phyloP scores from a whole-genome alignment of 257 asterid species.

The Henckelia pumila region DNA sequence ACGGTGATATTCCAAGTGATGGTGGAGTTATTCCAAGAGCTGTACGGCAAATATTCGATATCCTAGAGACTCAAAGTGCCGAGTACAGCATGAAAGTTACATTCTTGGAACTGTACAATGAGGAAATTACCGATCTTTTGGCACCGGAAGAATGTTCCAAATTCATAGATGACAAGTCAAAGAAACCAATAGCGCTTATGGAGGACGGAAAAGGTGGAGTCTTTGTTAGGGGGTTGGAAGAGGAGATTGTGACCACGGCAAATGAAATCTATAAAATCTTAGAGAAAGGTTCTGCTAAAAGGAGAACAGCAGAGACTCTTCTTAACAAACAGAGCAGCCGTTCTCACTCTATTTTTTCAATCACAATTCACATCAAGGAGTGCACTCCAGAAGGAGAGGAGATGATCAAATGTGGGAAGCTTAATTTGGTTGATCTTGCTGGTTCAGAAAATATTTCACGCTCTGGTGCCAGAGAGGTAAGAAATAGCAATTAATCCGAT shows the following conservation, averaged over 20 bases:
- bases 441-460: slow-evolving; percentile 98
- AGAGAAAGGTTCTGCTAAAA: slow-evolving; percentile 97
- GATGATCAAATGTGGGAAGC: slow-evolving; percentile 95
- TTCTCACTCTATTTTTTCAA: slow-evolving; percentile 92
- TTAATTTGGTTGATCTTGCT: slow-evolving; percentile 96
- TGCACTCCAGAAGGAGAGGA: slow-evolving; percentile 98
- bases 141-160: slow-evolving; percentile 80
- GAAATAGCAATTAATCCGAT: slow-evolving; percentile 20
- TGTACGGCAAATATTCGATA: slow-evolving; percentile 84
- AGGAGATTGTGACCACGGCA: slow-evolving; percentile 91
- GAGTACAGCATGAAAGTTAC: slow-evolving; percentile 97
- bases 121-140: slow-evolving; percentile 92
- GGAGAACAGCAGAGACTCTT: slow-evolving; percentile 97
- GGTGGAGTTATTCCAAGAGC: slow-evolving; percentile 99
- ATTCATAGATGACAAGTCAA: slow-evolving; percentile 77
- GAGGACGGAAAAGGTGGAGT: slow-evolving; percentile 99
- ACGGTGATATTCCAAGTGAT: slow-evolving; percentile 95
- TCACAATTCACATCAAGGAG: slow-evolving; percentile 96
- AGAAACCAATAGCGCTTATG: slow-evolving; percentile 96
- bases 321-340: slow-evolving; percentile 99
- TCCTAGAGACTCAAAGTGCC: slow-evolving; percentile 84
- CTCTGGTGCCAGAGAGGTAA: slow-evolving; percentile 98
- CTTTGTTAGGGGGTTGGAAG: slow-evolving; percentile 92
- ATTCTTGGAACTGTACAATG: slow-evolving; percentile 88
- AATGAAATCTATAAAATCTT: slow-evolving; percentile 85